These are phyloP conservation scores for Fonsecaea pugnacius DNA, from an alignment of 2,329 filamentous ascomycete genomes.

Conservation along the genomic window DNA sequence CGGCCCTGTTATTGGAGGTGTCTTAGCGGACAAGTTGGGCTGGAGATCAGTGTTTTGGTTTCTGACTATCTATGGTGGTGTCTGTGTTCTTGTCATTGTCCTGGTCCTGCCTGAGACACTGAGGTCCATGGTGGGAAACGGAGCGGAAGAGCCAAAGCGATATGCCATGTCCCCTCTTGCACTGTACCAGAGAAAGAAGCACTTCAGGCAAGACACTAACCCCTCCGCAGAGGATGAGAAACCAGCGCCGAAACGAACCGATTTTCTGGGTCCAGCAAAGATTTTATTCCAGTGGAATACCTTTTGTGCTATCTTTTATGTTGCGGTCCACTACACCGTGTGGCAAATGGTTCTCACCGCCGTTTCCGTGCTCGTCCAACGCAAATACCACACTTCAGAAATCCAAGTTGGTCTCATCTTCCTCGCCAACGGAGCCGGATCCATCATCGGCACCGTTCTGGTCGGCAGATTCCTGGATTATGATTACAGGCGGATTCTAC, in stretches of 20 bases:
- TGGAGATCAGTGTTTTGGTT: conserved; percentile 54
- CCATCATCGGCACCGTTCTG: conserved; percentile 58
- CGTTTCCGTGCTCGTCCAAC: conserved; percentile 56
- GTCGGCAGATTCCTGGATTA: conserved; percentile 59
- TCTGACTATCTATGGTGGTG: conserved; percentile 45
- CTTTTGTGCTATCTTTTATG: conserved; percentile 52
- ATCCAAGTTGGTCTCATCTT: conserved; percentile 58
- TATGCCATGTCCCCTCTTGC: conserved; percentile 18
- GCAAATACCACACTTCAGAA: conserved; percentile 50
- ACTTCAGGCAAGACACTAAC: background rate
- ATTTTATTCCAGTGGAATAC: conserved; percentile 55
- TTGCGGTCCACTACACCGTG: conserved; percentile 58
- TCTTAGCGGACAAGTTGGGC: conserved; percentile 44
- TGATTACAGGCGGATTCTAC: conserved; percentile 49
- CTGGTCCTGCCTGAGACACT: conserved; percentile 49
- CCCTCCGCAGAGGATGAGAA: background rate
- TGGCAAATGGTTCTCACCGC: conserved; percentile 63
- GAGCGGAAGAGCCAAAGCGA: conserved; percentile 23
- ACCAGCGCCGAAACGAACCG: conserved; percentile 44
- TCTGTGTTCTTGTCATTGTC: conserved; percentile 42
- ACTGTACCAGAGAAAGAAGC: conserved; percentile 18
- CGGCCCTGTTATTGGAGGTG: conserved; percentile 51
- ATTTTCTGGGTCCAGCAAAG: conserved; percentile 52
- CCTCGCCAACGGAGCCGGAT: conserved; percentile 60
- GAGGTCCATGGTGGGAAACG: conserved; percentile 45